Percentiles rank a stretch among this genome's conserved stretches.
Evolutionary conservation across 257 asterid species (phyloP).

Genomic region (Gynochthodes officinalis): DNA sequence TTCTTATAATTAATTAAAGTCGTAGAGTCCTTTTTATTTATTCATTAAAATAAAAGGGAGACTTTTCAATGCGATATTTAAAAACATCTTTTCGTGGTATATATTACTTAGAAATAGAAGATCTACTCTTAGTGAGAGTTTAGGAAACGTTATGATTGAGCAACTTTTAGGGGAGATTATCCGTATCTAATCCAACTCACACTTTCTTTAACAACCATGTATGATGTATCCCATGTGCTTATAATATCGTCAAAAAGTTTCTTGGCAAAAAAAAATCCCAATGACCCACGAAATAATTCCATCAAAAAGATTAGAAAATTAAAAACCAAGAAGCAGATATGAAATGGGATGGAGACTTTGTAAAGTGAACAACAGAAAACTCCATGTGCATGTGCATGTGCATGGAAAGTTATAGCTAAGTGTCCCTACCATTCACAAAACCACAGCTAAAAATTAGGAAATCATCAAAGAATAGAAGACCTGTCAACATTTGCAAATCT

Average conservation of each 20-base stretch:
- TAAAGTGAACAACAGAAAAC: constrained; percentile 7
- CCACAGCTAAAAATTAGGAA: constrained; percentile 15
- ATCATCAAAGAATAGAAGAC: background rate
- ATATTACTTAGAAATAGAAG: too few relatives aligned
- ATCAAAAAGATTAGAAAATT: background rate
- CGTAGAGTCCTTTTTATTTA: too few relatives aligned
- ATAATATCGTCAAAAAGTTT: constrained; percentile 15
- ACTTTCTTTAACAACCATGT: constrained; percentile 28
- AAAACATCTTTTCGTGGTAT: too few relatives aligned
- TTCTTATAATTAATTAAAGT: too few relatives aligned
- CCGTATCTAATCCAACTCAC: constrained; percentile 20
- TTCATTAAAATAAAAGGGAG: too few relatives aligned
- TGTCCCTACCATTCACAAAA: constrained; percentile 11
- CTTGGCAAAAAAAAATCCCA: background rate
- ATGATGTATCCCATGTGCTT: constrained; percentile 26
- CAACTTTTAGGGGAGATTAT: background rate
- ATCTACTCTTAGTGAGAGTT: background rate
- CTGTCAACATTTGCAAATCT: constrained; percentile 20
- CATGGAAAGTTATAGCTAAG: constrained; percentile 16
- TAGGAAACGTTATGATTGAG: background rate
- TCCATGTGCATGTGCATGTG: constrained; percentile 26
- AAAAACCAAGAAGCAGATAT: background rate
- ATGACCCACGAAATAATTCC: constrained; percentile 8
- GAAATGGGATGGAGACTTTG: constrained; percentile 17
- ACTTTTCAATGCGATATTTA: too few relatives aligned